Base-by-base conservation (phyloP, 2,329 filamentous ascomycete genomes). In the Arthrobotrys pseudoclavata region DNA sequence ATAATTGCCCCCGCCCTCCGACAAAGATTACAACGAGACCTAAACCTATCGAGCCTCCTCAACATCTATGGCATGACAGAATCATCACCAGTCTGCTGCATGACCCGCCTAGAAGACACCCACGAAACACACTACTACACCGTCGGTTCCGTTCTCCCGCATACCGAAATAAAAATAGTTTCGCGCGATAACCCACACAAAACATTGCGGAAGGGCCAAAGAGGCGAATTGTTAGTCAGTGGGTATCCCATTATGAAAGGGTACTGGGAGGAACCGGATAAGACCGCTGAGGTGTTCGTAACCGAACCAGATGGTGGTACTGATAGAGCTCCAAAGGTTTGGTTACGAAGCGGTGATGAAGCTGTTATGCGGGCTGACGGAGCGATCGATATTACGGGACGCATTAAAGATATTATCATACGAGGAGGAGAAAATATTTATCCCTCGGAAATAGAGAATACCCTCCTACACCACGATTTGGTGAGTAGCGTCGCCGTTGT, bases 11-110 rank as follows among this genome's bases (percentile, higher is more conserved):
- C 91, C 22, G 88, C 92, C 64, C 86, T 97, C 24, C 97, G 96
- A 92, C 86, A 87, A n/a, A 89, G 88, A 76, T 85, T 98, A 4
- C 91, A 94, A 83, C 87, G 87, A 22, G 87, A 86, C 0, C 86
- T 98, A 5, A 95, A 96, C 52, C 85, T 98, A n/a, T 88, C 87
- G 0, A 48, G 26, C 13, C 13, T 69, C 6, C 40, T 69, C 1
- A 97, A 97, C 79, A 97, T 94, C 86, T 97, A 97, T 84, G 94
- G 94, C 77, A 97, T 97, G 94, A 97, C 94, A 0, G 94, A 97
- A 84, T 97, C 94, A 1, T 88, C 87, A 55, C 91, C 91, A 45
- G 91, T 69, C 1, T 31, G 20, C 3, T 69, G 88, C 80, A 97
- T 97, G 94, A 97, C 94, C 0, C 86, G 89, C 0, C 94, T 92